A percentile compares a stretch with the other conserved stretches of the same genome.
Conservation (phyloP, 106 monocot species). For the Phalaenopsis equestris region DNA sequence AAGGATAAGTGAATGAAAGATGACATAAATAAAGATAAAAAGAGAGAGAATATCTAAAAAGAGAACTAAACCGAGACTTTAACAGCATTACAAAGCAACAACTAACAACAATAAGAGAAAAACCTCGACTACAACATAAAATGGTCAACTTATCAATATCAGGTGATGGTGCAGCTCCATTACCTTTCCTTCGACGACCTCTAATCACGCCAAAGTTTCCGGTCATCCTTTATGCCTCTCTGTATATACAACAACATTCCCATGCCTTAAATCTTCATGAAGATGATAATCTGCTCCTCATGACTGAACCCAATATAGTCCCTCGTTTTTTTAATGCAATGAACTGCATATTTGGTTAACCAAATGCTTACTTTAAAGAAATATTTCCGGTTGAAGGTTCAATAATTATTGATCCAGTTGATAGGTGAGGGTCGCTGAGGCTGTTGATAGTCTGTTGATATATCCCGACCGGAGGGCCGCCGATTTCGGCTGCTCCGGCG, state of each 20-base stretch:
- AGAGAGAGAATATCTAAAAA: background rate
- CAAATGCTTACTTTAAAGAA: background rate
- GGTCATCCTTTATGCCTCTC: background rate
- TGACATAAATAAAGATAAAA: background rate
- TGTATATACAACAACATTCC: background rate
- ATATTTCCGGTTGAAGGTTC: conserved; percentile 1
- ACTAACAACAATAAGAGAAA: too few species aligned
- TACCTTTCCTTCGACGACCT: background rate
- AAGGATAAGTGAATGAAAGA: background rate
- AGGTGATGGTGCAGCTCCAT: background rate
- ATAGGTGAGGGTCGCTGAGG: conserved; percentile 42
- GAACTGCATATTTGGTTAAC: background rate
- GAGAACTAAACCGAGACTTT: background rate
- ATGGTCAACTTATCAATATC: background rate
- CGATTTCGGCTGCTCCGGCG: conserved; percentile 45
- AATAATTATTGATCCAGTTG: conserved; percentile 52
- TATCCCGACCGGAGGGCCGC: conserved; percentile 29
- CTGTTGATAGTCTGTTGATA: conserved; percentile 42
- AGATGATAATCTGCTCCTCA: background rate
- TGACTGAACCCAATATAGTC: background rate
- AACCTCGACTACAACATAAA: background rate
- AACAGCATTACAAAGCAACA: background rate
- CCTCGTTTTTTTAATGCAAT: background rate
- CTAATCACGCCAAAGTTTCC: background rate
- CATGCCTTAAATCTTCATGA: background rate